These are phyloP conservation scores for Acrodontium crateriforme DNA, from an alignment of 2,329 filamentous ascomycete species.

Conservation along the genomic window DNA sequence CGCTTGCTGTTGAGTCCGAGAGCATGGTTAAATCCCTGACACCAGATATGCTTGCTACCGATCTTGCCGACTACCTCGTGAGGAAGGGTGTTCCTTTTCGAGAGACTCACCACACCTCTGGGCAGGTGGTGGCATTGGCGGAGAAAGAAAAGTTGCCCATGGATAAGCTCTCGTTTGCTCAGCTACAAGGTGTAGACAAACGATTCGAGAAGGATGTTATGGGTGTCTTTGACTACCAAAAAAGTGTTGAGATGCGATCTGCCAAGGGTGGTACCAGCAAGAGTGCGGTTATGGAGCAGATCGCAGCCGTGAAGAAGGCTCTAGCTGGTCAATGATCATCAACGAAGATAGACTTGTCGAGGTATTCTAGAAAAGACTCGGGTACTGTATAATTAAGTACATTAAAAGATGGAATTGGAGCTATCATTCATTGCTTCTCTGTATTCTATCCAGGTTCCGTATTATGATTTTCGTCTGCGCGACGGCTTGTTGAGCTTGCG, in stretches of 20 bases:
- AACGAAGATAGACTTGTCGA: too few species aligned
- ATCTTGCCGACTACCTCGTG: conserved; percentile 52
- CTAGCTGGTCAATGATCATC: conserved; percentile 17
- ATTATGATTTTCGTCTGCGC: too few species aligned
- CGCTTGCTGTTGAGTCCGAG: conserved; percentile 53
- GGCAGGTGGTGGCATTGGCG: conserved; percentile 56
- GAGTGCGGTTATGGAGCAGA: conserved; percentile 50
- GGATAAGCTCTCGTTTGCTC: conserved; percentile 52
- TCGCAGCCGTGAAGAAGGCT: conserved; percentile 37
- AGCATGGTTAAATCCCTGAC: conserved; percentile 69
- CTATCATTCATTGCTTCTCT: too few species aligned
- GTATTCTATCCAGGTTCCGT: too few species aligned
- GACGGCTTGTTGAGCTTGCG: too few species aligned
- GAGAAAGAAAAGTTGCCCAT: conserved; percentile 54
- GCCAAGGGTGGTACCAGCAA: conserved; percentile 68
- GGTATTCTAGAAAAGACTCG: too few species aligned
- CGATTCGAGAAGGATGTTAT: conserved; percentile 60
- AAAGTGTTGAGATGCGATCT: conserved; percentile 64
- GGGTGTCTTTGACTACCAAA: conserved; percentile 65
- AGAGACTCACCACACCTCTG: conserved; percentile 67
- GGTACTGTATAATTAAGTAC: too few species aligned
- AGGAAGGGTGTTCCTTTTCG: conserved; percentile 60
- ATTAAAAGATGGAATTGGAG: too few species aligned
- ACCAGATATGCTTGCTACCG: conserved; percentile 69
- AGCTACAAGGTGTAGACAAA: conserved; percentile 53